Evolutionary conservation across 352 stramenopile species (phyloP), one percentile per base, ranked within the genome.

Genomic region (Phytophthora fragariae): DNA sequence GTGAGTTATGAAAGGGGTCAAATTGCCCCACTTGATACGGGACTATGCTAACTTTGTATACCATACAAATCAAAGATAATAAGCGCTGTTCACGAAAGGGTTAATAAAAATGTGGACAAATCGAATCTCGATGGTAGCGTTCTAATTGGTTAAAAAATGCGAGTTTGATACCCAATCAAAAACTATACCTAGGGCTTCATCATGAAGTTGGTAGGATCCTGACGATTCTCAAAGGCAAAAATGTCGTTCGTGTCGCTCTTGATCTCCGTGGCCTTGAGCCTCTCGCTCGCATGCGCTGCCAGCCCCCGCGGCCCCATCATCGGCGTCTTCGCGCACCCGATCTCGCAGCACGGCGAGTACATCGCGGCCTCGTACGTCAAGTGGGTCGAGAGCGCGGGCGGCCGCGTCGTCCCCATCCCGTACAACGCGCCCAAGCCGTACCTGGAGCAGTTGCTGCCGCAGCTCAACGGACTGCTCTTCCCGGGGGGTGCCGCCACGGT

Each of bases 321-420:
- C 56, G 82, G 82, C 49, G 56, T 88, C 14, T 84, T 89, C 57
- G 81, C 79, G 52, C 81, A 92, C 33, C 85, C 85, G 29, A 80
- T 82, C 52, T 75, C 85, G 14, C 78, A 85, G 29, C 81, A 91
- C 57, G 84, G 86, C 65, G 88, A 95, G 68, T 92, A 91, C 74
- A 86, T 95, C 58, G 84, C 86, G 27, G 86, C 84, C 10, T 92
- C 85, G 47, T 94, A 94, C 75, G 85, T 94, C 72, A 94, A 93
- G 75, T 94, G 87, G 87, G 73, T 94, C 65, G 87, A 94, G 59
- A 91, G 83, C 65, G 85, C 80, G 15, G 87, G 87, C 47, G 87
- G 85, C 6, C 87, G 86, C 53, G 87, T 92, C 35, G 84, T 92
- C 39, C 87, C 85, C 24, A 91, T 94, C 56, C 83, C 87, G 47